phyloP scores from a whole-genome alignment of 805 yeast genomes.

The Saccharomyces jurei region DNA sequence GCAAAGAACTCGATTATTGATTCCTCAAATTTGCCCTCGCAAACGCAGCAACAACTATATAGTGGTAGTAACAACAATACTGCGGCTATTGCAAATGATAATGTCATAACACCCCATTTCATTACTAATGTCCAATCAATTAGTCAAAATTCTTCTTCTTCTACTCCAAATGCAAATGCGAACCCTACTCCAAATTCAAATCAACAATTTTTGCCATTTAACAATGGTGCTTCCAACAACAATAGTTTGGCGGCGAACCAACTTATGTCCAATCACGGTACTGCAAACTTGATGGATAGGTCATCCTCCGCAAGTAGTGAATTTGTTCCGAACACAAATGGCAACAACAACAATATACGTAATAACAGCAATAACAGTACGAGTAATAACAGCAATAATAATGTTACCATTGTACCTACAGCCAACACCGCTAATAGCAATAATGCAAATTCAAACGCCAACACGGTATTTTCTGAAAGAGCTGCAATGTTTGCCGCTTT shows the following conservation, averaged over 20 bases:
- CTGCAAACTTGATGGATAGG: background rate
- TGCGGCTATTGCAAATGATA: conserved; percentile 20
- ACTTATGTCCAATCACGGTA: background rate
- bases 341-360: conserved; percentile 5
- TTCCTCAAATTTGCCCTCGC: background rate
- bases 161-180: conserved; percentile 11
- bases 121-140: background rate
- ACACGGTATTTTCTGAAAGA: conserved; percentile 29
- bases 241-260: background rate
- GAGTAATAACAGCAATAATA: conserved; percentile 16
- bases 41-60: background rate
- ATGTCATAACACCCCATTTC: background rate
- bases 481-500: conserved; percentile 36
- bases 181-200: background rate
- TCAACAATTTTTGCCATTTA: background rate
- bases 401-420: conserved; percentile 12
- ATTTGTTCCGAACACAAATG: conserved; percentile 4
- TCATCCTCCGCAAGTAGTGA: background rate
- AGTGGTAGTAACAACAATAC: conserved; percentile 18
- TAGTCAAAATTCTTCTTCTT: background rate
- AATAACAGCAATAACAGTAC: background rate
- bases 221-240: background rate
- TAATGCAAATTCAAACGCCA: conserved; percentile 5
- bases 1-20: conserved; percentile 19
- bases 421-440: conserved; percentile 7